These are phyloP conservation scores for Leptomonas pyrrhocoris DNA, from an alignment of 208 protist species.

Conservation along the genomic window DNA sequence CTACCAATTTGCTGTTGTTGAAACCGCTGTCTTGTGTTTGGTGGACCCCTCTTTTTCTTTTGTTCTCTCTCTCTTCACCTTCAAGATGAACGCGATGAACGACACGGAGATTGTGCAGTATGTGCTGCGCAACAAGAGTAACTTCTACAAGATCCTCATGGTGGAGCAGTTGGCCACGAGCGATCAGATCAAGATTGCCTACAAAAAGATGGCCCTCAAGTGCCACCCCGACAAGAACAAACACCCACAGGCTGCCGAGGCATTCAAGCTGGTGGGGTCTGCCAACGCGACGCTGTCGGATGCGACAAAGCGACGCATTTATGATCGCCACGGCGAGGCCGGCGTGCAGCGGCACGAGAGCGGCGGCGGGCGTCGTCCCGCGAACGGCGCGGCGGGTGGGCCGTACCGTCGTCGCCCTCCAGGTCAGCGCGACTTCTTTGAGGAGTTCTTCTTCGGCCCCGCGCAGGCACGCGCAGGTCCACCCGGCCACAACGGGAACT, in stretches of 20 bases:
- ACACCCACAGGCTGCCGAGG: slow-evolving; percentile 73
- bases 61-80: background rate
- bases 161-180: slow-evolving; percentile 54
- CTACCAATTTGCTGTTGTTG: too few species aligned
- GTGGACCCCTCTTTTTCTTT: background rate
- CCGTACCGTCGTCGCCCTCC: slow-evolving; percentile 21
- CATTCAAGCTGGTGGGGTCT: slow-evolving; percentile 88
- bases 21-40: background rate
- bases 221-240: slow-evolving; percentile 94
- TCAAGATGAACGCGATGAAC: slow-evolving; percentile 64
- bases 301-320: slow-evolving; percentile 76
- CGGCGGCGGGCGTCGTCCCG: slow-evolving; percentile 30
- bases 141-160: slow-evolving; percentile 88
- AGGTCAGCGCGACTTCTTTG: slow-evolving; percentile 65
- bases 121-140: slow-evolving; percentile 68
- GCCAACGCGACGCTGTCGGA: slow-evolving; percentile 81
- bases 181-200: slow-evolving; percentile 81
- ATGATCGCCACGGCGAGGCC: slow-evolving; percentile 77
- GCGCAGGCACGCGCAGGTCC: background rate
- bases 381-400: slow-evolving; percentile 19
- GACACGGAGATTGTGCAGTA: slow-evolving; percentile 74
- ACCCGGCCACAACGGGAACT: slow-evolving; percentile 8
- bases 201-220: slow-evolving; percentile 88
- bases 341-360: slow-evolving; percentile 88
- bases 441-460: slow-evolving; percentile 76